Conservation (phyloP, 2,329 filamentous ascomycete species). For the Claviceps lovelessii region DNA sequence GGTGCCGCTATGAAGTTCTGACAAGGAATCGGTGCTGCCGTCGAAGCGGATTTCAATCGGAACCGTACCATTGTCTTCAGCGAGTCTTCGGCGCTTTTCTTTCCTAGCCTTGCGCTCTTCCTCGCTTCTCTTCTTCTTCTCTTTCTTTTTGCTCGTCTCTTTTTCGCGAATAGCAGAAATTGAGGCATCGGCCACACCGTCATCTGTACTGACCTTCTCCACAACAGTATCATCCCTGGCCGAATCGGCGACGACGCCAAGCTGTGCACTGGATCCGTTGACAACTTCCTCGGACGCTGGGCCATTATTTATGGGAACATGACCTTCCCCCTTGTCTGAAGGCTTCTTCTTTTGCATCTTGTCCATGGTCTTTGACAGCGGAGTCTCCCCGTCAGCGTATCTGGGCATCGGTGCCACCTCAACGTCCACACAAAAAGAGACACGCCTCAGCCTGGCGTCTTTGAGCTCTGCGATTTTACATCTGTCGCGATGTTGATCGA, state of each 20-base stretch:
- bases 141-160: conserved; percentile 57
- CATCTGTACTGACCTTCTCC: conserved; percentile 13
- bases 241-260: background rate
- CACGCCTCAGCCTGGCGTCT: conserved; percentile 65
- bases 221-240: background rate
- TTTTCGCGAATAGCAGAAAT: conserved; percentile 17
- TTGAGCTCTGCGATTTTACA: conserved; percentile 69
- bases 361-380: conserved; percentile 26
- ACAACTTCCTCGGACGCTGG: conserved; percentile 27
- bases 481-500: conserved; percentile 65
- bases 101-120: conserved; percentile 85
- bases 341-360: conserved; percentile 45
- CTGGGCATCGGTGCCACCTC: conserved; percentile 83
- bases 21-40: conserved; percentile 47
- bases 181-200: conserved; percentile 11
- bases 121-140: conserved; percentile 92
- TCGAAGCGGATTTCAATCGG: conserved; percentile 71
- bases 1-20: conserved; percentile 13
- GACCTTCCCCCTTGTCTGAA: conserved; percentile 58
- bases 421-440: conserved; percentile 93
- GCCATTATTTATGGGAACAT: conserved; percentile 51
- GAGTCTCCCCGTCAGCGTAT: conserved; percentile 49
- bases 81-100: conserved; percentile 71
- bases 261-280: background rate
- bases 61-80: conserved; percentile 74